Percentiles rank a stretch among this genome's conserved stretches.
phyloP scores from a whole-genome alignment of 2,329 filamentous ascomycete species.

The Pseudocercospora cruenta region DNA sequence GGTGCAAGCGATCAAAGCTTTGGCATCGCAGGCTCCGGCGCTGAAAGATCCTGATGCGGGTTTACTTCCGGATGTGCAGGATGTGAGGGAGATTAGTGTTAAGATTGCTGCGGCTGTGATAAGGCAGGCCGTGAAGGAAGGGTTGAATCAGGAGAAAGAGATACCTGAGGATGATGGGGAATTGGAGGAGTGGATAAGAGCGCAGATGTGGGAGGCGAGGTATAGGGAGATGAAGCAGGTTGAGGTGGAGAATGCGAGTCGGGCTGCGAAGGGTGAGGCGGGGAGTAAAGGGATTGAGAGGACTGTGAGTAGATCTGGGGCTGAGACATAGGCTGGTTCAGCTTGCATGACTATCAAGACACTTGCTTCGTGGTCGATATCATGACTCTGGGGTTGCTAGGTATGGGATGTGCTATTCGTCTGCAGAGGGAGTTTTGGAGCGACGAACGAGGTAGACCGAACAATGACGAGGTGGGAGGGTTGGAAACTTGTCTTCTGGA shows the following conservation, averaged over 20 bases:
- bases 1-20: slow-evolving; percentile 74
- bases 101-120: slow-evolving; percentile 78
- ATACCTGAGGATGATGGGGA: slow-evolving; percentile 64
- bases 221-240: slow-evolving; percentile 56
- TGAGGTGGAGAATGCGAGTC: slow-evolving; percentile 6
- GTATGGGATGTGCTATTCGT: too few relatives aligned
- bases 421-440: too few relatives aligned
- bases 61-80: slow-evolving; percentile 74
- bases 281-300: slow-evolving; percentile 13
- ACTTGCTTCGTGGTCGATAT: too few relatives aligned
- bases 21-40: slow-evolving; percentile 73
- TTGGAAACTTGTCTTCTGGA: too few relatives aligned
- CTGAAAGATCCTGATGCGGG: slow-evolving; percentile 66
- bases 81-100: slow-evolving; percentile 76
- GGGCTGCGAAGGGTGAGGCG: slow-evolving; percentile 7
- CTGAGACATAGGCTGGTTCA: too few relatives aligned
- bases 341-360: too few relatives aligned
- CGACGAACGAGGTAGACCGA: too few relatives aligned
- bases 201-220: slow-evolving; percentile 78
- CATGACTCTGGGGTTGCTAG: too few relatives aligned
- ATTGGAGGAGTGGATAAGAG: slow-evolving; percentile 71
- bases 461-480: too few relatives aligned
- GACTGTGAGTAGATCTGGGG: neutral
- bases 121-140: slow-evolving; percentile 69
- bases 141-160: slow-evolving; percentile 63